Conservation (phyloP, 148 eudicot genomes). For the Nepenthes mirabilis region DNA sequence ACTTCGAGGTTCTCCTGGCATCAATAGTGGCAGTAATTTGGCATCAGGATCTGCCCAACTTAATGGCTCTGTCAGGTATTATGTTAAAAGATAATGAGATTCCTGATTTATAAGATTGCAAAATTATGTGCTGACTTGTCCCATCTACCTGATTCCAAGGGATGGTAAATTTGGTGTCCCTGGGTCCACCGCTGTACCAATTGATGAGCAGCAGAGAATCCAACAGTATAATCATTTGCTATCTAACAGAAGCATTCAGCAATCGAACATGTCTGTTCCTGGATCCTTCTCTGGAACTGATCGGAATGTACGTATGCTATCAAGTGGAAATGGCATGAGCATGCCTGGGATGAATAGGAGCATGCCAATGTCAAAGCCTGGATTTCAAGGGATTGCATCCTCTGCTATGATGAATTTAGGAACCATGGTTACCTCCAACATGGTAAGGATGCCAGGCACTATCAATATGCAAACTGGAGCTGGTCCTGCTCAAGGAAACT, state of each 20-base stretch:
- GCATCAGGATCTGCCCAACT: constrained; percentile 27
- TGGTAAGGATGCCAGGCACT: constrained; percentile 26
- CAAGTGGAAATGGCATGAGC: constrained; percentile 58
- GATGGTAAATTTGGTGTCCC: constrained; percentile 55
- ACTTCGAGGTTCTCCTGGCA: constrained; percentile 18
- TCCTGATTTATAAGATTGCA: background rate
- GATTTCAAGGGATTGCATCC: constrained; percentile 46
- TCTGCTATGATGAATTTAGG: constrained; percentile 52
- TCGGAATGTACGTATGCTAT: constrained; percentile 48
- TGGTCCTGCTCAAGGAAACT: constrained; percentile 51
- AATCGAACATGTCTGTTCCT: constrained; percentile 33
- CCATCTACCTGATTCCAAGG: constrained; percentile 14
- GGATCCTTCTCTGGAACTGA: constrained; percentile 59
- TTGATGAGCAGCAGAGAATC: constrained; percentile 70
- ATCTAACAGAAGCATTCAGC: constrained; percentile 54
- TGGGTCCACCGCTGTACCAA: constrained; percentile 42
- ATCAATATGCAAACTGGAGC: constrained; percentile 49
- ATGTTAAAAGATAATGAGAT: background rate
- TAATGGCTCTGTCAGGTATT: constrained; percentile 48
- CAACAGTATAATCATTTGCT: constrained; percentile 53
- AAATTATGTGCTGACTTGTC: background rate
- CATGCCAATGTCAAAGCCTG: constrained; percentile 54
- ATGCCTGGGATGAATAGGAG: constrained; percentile 43
- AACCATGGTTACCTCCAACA: constrained; percentile 34
- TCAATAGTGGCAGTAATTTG: constrained; percentile 21